Base-by-base conservation (phyloP, 306 rosid species). In the Lupinus albus region DNA sequence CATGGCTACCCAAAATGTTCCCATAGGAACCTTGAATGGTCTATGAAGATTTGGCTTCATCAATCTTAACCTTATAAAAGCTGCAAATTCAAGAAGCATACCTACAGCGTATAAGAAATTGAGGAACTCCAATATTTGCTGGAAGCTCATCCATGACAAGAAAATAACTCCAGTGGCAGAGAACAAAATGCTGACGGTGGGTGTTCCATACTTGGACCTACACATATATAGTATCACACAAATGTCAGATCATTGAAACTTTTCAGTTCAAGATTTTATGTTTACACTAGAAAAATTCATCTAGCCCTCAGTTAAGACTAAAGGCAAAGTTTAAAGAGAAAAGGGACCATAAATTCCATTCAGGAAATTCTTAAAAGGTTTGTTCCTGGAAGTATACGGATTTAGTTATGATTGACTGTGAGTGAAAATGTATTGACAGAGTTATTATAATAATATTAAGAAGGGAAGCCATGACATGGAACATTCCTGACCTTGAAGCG, bases 121-220 rank as follows among this genome's bases (percentile, higher is more conserved):
- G 21, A 92, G 91, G 64, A 89, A 90, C 71, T 92, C 96, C 57
- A 92, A 48, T 57, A 92, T 92, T 80, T 92, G 86, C 71, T 86
- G 93, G 70, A 92, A 92, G 75, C 89, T 92, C 96, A 92, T 83
- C 98, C 95, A 92, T 5, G 98, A 89, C 78, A 92, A 69, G 82
- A 92, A 82, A 82, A 92, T 71, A 44, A 89, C 96, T 57, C 96
- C 98, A 14, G 84, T 53, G 21, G 96, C 98, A 14, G 96, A 92
- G 71, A 84, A 73, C 81, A 92, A 33, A 73, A 89, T 87, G 84
- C 96, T 89, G 32, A 86, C 18, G 1, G 98, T 89, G 6, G 96
- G 96, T 0, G 98, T 92, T 61, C 97, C 97, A 60, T 86, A 77
- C 80, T 73, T 88, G 6, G 94, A 88, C 81, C 97, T 91, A 42